These are phyloP conservation scores for Cephalotrichum gorgonifer DNA, from an alignment of 2,329 filamentous ascomycete species.

Conservation along the genomic window DNA sequence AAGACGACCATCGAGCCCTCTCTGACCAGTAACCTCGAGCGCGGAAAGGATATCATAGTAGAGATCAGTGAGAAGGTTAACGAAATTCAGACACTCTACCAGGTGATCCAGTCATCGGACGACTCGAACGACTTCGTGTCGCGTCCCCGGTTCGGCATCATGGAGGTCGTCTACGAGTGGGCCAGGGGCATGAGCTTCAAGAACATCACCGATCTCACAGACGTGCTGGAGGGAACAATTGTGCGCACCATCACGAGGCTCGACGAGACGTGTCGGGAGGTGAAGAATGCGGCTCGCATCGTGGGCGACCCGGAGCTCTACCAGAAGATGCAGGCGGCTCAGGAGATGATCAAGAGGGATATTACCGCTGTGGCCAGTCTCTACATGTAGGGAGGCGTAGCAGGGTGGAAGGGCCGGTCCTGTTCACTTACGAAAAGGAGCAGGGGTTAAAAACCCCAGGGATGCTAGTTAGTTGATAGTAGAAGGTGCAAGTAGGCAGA, in stretches of 20 bases:
- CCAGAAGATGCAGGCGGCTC: constrained; percentile 92
- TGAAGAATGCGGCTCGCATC: constrained; percentile 92
- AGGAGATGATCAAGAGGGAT: constrained; percentile 96
- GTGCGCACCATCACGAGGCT: constrained; percentile 87
- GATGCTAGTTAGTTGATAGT: too few species aligned
- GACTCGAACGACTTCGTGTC: constrained; percentile 89
- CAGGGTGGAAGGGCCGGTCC: not conserved
- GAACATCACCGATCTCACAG: constrained; percentile 90
- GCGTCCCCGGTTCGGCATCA: constrained; percentile 79
- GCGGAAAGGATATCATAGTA: constrained; percentile 76
- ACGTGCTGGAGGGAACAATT: constrained; percentile 95
- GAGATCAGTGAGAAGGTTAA: constrained; percentile 90
- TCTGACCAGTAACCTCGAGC: constrained; percentile 71
- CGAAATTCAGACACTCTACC: constrained; percentile 74
- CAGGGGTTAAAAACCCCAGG: too few species aligned
- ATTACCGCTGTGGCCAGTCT: constrained; percentile 83
- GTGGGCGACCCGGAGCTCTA: constrained; percentile 91
- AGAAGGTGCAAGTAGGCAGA: too few species aligned
- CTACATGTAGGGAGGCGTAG: constrained; percentile 60
- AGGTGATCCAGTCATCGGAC: constrained; percentile 83
- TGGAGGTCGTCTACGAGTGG: constrained; percentile 99
- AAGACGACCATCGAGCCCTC: constrained; percentile 78
- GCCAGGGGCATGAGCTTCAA: constrained; percentile 96
- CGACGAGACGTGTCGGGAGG: constrained; percentile 93
- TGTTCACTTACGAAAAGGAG: too few species aligned